Base-by-base conservation (phyloP, 805 yeast genomes). In the Ogataea polymorpha region DNA sequence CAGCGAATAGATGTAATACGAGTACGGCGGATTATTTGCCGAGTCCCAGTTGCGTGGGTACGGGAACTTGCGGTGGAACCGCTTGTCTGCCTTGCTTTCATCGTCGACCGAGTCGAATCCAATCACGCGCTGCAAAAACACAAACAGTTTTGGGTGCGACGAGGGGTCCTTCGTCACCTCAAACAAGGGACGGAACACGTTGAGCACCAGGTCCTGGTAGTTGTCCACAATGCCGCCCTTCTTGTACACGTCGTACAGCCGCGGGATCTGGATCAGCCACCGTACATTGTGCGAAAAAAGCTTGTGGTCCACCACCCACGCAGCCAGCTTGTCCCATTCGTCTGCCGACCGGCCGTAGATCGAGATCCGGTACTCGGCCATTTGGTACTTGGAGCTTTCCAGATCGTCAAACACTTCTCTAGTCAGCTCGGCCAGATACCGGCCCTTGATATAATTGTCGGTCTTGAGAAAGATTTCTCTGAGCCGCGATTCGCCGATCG, bases 31-130 rank as follows among this genome's bases (percentile, higher is more conserved):
- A 65, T 91, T 93, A 54, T 75, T 76, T 3, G 75, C 58, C 28
- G 74, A 66, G 51, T 77, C 77, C 99, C 99, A 93, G 44, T 81
- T 67, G 11, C 79, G 70, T 26, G 99, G 95, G n/a, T 77, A 67
- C 1, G 98, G 98, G 59, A 74, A 89, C 59, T 86, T 89, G 46
- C 79, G 80, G 53, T 82, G 90, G 56, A 84, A 74, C 44, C 90
- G 75, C 49, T 88, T 79, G 62, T 93, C 99, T 31, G 77, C 76
- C 62, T 95, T 93, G 9, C 96, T 86, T 65, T 93, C 99, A 65
- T 93, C 99, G 64, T 93, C 99, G 24, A 93, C 99, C 4, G 96
- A 87, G 65, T 93, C 99, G 64, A 93, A 93, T 0, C 99, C 99
- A 56, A 93, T 84, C 3, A 93, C 98, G 54, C 99, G 77, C 67